Conservation (phyloP, 1,139 yeast species). For the Taiozyma sp. region DNA sequence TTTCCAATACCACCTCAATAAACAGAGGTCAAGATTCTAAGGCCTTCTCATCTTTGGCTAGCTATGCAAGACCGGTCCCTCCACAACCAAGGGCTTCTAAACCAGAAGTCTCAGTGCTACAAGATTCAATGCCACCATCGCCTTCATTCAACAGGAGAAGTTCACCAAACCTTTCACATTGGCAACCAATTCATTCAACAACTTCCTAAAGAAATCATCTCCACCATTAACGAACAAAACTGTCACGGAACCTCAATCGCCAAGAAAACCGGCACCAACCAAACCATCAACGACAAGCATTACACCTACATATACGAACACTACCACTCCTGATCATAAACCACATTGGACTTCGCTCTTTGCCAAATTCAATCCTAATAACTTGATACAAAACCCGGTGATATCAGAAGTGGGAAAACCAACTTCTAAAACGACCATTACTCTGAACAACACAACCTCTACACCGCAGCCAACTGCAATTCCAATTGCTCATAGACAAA, state of each 20-base stretch:
- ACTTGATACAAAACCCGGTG: slow-evolving; percentile 13
- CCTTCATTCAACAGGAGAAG: background rate
- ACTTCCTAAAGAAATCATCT: slow-evolving; percentile 1
- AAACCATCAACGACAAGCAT: background rate
- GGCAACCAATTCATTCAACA: background rate
- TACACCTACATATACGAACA: background rate
- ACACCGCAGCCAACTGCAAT: background rate
- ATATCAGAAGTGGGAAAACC: slow-evolving; percentile 25
- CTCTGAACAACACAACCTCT: background rate
- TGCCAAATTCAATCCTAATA: slow-evolving; percentile 10
- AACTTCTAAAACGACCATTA: background rate
- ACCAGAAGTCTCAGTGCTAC: background rate
- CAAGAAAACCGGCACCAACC: background rate
- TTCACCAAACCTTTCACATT: background rate
- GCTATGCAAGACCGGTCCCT: background rate
- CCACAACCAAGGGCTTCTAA: background rate
- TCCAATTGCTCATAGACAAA: background rate
- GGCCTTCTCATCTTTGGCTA: background rate
- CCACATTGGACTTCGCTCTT: slow-evolving; percentile 12
- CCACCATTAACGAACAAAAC: background rate
- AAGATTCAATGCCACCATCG: background rate
- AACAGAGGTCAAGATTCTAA: background rate
- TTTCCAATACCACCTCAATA: background rate
- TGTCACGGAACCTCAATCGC: background rate
- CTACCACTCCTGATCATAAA: background rate